A percentile compares a stretch with the other conserved stretches of the same genome.
Conservation (phyloP, 75 land plant genomes). For the Picea sitchensis region DNA sequence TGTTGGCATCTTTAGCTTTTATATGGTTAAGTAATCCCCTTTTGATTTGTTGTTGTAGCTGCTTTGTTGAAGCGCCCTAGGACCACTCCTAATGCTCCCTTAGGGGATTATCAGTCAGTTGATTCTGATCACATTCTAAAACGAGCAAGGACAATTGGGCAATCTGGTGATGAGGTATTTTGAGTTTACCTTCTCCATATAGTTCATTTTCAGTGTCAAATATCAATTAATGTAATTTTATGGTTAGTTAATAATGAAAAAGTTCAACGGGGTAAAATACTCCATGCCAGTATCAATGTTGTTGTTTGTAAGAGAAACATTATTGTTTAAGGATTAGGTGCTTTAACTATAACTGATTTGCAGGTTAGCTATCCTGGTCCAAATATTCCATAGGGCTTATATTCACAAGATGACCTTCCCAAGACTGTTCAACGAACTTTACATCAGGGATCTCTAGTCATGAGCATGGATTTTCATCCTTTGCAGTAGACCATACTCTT, state of each 20-base stretch:
- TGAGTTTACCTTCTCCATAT: not conserved
- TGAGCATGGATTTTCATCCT: conserved; percentile 92
- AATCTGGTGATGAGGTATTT: conserved; percentile 8
- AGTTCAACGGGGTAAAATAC: conserved; percentile 8
- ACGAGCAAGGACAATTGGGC: conserved; percentile 45
- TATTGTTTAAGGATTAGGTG: not conserved
- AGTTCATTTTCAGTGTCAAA: not conserved
- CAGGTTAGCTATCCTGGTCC: conserved; percentile 59
- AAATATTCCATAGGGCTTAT: not conserved
- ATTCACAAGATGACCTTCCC: conserved; percentile 71
- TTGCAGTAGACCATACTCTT: conserved; percentile 67
- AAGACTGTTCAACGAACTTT: conserved; percentile 56
- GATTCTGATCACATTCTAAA: conserved; percentile 75
- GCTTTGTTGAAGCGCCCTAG: conserved; percentile 70
- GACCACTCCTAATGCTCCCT: conserved; percentile 53
- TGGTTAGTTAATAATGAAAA: conserved; percentile 23
- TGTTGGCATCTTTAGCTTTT: not conserved
- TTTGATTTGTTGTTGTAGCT: conserved; percentile 19
- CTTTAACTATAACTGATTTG: conserved; percentile 28
- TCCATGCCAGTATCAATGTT: not conserved
- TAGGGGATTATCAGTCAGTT: conserved; percentile 64
- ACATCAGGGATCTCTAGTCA: conserved; percentile 70
- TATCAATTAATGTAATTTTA: not conserved
- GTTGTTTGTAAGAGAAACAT: not conserved
- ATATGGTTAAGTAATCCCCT: not conserved